Conservation (phyloP, 1,139 yeast species). For the Casaregolazyma lundiana region DNA sequence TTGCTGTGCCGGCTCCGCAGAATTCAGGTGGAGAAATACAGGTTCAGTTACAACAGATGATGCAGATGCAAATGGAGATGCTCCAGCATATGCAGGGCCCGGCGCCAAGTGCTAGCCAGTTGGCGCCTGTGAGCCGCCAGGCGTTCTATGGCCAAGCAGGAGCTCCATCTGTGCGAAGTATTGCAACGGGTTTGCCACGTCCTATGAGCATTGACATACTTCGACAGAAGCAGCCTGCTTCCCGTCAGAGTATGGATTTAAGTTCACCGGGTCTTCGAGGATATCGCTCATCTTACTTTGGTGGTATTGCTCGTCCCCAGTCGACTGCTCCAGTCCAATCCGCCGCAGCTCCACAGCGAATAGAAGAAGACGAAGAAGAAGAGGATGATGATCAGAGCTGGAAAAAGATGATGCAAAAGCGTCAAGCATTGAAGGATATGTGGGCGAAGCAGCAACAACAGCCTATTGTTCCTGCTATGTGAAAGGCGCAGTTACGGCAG, state of each 20-base stretch:
- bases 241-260: constrained; percentile 3
- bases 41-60: constrained; percentile 32
- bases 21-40: constrained; percentile 24
- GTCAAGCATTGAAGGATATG: constrained; percentile 27
- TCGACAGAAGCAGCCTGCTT: constrained; percentile 1
- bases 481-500: no score
- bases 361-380: constrained; percentile 30
- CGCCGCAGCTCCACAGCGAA: constrained; percentile 9
- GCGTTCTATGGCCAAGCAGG: constrained; percentile 6
- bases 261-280: constrained; percentile 5
- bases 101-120: background rate
- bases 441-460: constrained; percentile 18
- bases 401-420: constrained; percentile 30
- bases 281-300: constrained; percentile 3
- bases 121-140: constrained; percentile 3
- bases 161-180: constrained; percentile 7
- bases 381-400: constrained; percentile 35
- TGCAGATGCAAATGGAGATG: constrained; percentile 34
- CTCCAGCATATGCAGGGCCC: constrained; percentile 28
- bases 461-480: background rate
- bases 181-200: constrained; percentile 12
- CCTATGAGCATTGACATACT: constrained; percentile 13
- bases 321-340: background rate
- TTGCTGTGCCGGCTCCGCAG: constrained; percentile 3
- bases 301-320: background rate